phyloP scores from a whole-genome alignment of 768 basidiomycete species.

The Fibroporia radiculosa region DNA sequence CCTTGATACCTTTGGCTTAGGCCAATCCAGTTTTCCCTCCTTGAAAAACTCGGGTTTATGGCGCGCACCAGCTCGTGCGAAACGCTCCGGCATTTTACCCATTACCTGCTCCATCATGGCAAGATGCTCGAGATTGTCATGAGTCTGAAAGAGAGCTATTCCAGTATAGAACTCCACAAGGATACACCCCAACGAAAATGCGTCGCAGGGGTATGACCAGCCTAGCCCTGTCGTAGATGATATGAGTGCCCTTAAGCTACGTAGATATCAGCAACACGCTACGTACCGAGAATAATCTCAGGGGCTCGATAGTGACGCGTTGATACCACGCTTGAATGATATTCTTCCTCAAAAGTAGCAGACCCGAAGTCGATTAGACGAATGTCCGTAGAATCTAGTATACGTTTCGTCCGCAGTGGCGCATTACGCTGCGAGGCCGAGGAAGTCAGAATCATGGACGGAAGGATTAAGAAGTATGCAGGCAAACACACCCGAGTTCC shows the following conservation, averaged over 20 bases:
- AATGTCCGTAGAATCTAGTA: constrained; percentile 84
- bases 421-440: constrained; percentile 45
- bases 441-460: constrained; percentile 1
- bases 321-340: constrained; percentile 96
- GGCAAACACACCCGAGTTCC: constrained; percentile 49
- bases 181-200: constrained; percentile 97
- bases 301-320: constrained; percentile 98
- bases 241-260: constrained; percentile 3
- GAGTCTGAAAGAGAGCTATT: constrained; percentile 97
- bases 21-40: constrained; percentile 87
- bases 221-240: constrained; percentile 61
- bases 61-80: constrained; percentile 65
- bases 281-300: constrained; percentile 93
- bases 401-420: constrained; percentile 61
- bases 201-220: constrained; percentile 98
- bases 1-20: constrained; percentile 77
- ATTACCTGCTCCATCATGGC: constrained; percentile 99
- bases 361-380: constrained; percentile 98
- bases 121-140: constrained; percentile 97
- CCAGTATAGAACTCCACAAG: constrained; percentile 98
- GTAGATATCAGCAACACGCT: neutral
- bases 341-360: constrained; percentile 96
- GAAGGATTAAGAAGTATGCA: neutral
- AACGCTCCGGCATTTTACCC: constrained; percentile 92
- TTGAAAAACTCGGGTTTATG: constrained; percentile 94